These are phyloP conservation scores for Escallonia herrerae DNA, from an alignment of 129 eudicot species.

Conservation along the genomic window DNA sequence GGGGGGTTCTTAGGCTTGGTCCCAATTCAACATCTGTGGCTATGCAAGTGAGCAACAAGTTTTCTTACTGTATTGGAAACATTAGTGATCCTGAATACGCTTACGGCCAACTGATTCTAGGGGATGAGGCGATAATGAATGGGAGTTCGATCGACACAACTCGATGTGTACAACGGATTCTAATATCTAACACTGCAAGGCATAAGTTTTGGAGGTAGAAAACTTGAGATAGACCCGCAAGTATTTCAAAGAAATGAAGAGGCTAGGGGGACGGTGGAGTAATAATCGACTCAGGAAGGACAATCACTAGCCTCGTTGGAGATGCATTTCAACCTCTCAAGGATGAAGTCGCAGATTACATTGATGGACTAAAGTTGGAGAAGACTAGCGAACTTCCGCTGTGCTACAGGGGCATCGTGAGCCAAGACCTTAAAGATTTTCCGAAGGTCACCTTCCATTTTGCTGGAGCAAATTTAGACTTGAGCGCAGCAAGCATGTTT, in stretches of 20 bases:
- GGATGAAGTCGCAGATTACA: not conserved
- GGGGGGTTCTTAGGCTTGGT: too few relatives aligned
- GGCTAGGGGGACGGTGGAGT: not conserved
- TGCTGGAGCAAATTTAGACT: constrained; percentile 7
- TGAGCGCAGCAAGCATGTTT: not conserved
- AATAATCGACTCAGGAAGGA: not conserved
- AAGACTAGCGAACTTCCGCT: not conserved
- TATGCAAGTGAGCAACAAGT: not conserved
- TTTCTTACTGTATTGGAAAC: constrained; percentile 21
- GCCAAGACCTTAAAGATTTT: constrained; percentile 14
- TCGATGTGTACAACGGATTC: not conserved
- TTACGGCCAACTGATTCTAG: constrained; percentile 13
- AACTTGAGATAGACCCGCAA: not conserved
- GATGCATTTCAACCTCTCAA: not conserved
- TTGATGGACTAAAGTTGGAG: not conserved
- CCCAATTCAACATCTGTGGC: not conserved
- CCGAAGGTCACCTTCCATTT: constrained; percentile 14
- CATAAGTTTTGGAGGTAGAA: not conserved
- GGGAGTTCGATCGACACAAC: not conserved
- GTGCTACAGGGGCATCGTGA: constrained; percentile 5
- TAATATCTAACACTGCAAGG: not conserved
- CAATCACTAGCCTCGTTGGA: not conserved
- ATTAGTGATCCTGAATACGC: constrained; percentile 9
- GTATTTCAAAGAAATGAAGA: not conserved
- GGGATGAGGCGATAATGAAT: not conserved